phyloP scores from a whole-genome alignment of 208 protist genomes.

The Leishmania major region DNA sequence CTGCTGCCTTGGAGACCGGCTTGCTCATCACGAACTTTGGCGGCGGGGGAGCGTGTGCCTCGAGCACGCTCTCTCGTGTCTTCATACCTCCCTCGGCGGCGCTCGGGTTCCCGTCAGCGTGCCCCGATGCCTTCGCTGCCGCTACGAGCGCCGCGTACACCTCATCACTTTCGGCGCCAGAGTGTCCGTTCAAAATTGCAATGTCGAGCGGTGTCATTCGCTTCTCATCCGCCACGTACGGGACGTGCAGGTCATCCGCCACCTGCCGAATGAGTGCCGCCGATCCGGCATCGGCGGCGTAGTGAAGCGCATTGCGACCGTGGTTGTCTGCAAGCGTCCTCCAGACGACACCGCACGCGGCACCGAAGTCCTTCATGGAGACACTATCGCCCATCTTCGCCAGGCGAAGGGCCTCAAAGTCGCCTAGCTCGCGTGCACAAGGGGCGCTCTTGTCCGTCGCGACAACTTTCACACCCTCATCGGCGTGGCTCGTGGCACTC shows the following conservation, averaged over 20 bases:
- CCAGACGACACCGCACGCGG: constrained; percentile 34
- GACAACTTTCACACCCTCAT: constrained; percentile 44
- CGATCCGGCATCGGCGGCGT: constrained; percentile 76
- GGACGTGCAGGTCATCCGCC: constrained; percentile 42
- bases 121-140: constrained; percentile 28
- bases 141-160: constrained; percentile 34
- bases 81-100: neutral
- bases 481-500: constrained; percentile 28
- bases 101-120: constrained; percentile 16
- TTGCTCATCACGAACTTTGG: constrained; percentile 80
- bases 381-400: constrained; percentile 80
- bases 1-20: constrained; percentile 43
- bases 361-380: constrained; percentile 62
- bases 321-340: constrained; percentile 72
- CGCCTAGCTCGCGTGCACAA: constrained; percentile 45
- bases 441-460: constrained; percentile 41
- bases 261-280: constrained; percentile 53
- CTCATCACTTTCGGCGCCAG: constrained; percentile 31
- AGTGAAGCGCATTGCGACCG: constrained; percentile 79
- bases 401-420: constrained; percentile 86
- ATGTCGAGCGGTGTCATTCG: constrained; percentile 81
- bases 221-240: constrained; percentile 64
- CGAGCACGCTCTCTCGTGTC: constrained; percentile 52
- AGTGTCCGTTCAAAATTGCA: constrained; percentile 57
- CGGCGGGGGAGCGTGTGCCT: constrained; percentile 54